These are phyloP conservation scores for Mycena galopus DNA, from an alignment of 768 basidiomycete species.

Conservation along the genomic window DNA sequence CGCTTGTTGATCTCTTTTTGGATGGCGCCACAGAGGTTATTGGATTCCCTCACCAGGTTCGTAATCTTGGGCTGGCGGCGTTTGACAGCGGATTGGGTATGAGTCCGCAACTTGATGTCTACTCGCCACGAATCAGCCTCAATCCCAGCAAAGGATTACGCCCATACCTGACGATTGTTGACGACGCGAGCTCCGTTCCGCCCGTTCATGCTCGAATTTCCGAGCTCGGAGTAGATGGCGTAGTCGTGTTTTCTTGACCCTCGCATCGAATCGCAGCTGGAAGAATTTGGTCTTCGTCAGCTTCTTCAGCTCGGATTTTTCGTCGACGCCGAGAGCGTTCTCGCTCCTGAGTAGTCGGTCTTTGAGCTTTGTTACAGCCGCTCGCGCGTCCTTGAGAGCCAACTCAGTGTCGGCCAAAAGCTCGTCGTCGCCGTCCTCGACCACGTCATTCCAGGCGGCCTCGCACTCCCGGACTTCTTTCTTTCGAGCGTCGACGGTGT, in stretches of 20 bases:
- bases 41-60: not conserved
- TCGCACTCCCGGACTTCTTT: not conserved
- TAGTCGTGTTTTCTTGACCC: not conserved
- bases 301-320: not conserved
- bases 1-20: not conserved
- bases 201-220: not conserved
- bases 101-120: not conserved
- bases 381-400: not conserved
- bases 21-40: not conserved
- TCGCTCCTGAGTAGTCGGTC: constrained; percentile 18
- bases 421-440: not conserved
- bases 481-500: not conserved
- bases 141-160: not conserved
- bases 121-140: no score
- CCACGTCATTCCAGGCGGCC: not conserved
- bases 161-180: not conserved
- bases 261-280: not conserved
- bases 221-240: not conserved
- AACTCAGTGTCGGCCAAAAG: not conserved
- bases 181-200: not conserved
- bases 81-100: not conserved
- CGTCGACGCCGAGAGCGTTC: not conserved
- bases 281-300: not conserved
- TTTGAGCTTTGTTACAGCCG: not conserved
- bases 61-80: not conserved